Evolutionary conservation across 192 early-diverging fungal genomes (phyloP), one percentile per base, ranked within the genome.

Genomic region (Spinellus fusiger): DNA sequence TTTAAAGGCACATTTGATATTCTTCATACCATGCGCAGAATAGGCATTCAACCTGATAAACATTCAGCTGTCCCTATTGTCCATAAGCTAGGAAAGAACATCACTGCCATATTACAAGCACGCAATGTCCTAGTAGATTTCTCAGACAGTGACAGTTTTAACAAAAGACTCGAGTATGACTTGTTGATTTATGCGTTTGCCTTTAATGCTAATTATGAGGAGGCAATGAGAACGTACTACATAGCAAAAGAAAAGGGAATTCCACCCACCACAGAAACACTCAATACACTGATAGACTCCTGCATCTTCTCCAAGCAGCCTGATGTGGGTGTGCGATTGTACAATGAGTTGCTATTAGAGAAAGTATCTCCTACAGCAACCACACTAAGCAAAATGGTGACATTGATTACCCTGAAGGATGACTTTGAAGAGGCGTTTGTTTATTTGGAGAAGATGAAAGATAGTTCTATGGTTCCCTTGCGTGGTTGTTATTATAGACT

Each of bases 381-480:
- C 0, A 73, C 80, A 0, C 80, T 85, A 53, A 78, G 77, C 59
- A 72, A 74, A 29, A 76, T 90, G 83, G 68, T 90, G 5, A 59
- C 61, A 12, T 38, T 83, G 16, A 73, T 76, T 22, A 73, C 75
- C 35, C 66, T 68, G 0, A 75, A 85, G 61, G 72, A 74, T 56
- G 81, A 85, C 71, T 90, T 87, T 56, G 86, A 90, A 63, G 85
- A 84, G 33, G 86, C 84, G 15, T 90, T 90, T 54, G 66, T 75
- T 46, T 90, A 87, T 50, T 61, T 90, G 40, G 85, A 88, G 56
- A 73, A 87, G 46, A 85, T 88, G 84, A 84, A 84, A 63, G 71
- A 78, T 20, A 64, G 72, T 18, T 68, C 69, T 56, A 76, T 84
- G 56, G 68, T 80, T 28, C 88, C 88, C 3, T 59, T 56, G 5